Evolutionary conservation across 305 asterid species (phyloP), one percentile per base, ranked within the genome.

Genomic region (Ilex paraguariensis): DNA sequence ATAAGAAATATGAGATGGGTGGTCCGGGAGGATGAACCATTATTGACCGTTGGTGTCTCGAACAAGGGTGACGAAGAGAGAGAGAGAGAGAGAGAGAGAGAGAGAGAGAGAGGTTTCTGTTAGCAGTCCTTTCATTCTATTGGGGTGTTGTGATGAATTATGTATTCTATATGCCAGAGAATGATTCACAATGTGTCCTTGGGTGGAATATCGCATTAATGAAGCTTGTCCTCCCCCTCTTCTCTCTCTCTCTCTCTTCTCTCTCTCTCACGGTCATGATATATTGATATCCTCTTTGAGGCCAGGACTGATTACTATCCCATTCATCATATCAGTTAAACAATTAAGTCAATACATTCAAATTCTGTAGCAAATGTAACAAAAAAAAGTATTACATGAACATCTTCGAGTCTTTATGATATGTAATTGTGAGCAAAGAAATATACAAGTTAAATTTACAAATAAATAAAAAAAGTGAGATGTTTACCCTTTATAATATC

Each of bases 91-190:
- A 60, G n/a, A n/a, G 31, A 48, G 33, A 17, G 17, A 52, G 39
- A 57, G 51, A 5, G 13, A 13, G 39, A 31, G 45, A 4, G 15
- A 60, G 57, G 10, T 17, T 46, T 30, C 42, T 4, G 49, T 49
- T 69, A 10, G 46, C 7, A 33, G 72, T 66, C 70, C 71, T 74
- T 62, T 60, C 72, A 21, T 48, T 40, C 13, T 14, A n/a, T n/a
- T n/a, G 42, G 17, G 70, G 70, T 59, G 66, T 14, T 60, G 28
- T 54, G 15, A 67, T 60, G 61, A 31, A 31, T 60, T 67, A 60
- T 67, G 72, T 67, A 40, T 31, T 67, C 54, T 54, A 67, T 55
- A 42, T 42, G 8, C 56, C 56, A 67, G 31, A 42, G 66, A 54
- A 54, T 53, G 31, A 54, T 56, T 31, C 62, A 67, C 21, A 13